These are phyloP conservation scores for Pythium biforme DNA, from an alignment of 352 stramenopile species.

Conservation along the genomic window DNA sequence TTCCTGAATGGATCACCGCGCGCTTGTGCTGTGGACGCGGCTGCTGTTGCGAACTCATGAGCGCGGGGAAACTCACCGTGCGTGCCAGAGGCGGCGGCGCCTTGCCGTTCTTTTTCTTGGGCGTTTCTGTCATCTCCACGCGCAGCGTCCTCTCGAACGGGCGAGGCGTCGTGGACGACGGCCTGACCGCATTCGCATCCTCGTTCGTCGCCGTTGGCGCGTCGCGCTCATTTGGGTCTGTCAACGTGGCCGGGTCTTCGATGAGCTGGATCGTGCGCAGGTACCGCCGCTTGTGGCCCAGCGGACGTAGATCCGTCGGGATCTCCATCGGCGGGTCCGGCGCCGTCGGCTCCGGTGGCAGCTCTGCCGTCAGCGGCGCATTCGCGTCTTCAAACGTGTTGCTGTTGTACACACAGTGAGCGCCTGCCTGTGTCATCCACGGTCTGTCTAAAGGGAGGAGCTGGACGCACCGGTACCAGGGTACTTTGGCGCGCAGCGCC, in stretches of 20 bases:
- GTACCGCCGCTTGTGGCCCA: slow-evolving; percentile 45
- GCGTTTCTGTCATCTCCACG: background rate
- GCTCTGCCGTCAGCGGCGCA: slow-evolving; percentile 31
- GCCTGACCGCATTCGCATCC: background rate
- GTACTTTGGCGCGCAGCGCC: slow-evolving; percentile 36
- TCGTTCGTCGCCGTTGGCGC: background rate
- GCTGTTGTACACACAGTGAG: slow-evolving; percentile 18
- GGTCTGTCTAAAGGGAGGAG: background rate
- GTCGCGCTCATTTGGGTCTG: too few species aligned
- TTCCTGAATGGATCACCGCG: background rate
- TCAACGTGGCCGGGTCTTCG: slow-evolving; percentile 5
- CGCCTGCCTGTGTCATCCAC: background rate
- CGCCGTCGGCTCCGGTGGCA: slow-evolving; percentile 38
- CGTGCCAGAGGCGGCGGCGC: slow-evolving; percentile 4
- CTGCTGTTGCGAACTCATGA: background rate
- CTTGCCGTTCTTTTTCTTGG: slow-evolving; percentile 22
- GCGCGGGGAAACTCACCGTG: slow-evolving; percentile 16
- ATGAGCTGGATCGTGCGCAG: slow-evolving; percentile 66
- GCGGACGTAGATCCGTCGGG: slow-evolving; percentile 47
- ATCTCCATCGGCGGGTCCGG: slow-evolving; percentile 60
- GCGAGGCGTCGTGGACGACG: background rate
- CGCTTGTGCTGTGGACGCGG: background rate
- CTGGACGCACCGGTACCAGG: slow-evolving; percentile 63
- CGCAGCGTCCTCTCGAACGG: slow-evolving; percentile 24
- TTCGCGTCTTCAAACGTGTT: slow-evolving; percentile 57